Conservation (phyloP, 2,329 filamentous ascomycete genomes). For the Aspergillus jensenii region DNA sequence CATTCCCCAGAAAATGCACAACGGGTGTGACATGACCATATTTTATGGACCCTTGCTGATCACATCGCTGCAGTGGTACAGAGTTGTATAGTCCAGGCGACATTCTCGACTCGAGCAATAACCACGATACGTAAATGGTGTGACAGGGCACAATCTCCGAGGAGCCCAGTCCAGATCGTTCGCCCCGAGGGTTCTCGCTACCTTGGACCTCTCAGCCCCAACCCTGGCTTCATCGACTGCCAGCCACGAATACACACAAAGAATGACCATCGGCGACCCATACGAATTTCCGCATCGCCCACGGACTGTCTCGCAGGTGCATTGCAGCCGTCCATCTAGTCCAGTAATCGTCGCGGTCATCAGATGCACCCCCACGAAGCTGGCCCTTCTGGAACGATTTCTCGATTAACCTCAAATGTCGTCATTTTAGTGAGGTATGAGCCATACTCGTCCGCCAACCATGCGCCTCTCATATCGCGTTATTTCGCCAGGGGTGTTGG, state of each 20-base stretch:
- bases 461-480: background rate
- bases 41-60: background rate
- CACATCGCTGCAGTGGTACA: background rate
- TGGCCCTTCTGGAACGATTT: background rate
- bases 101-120: no score
- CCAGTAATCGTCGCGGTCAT: background rate
- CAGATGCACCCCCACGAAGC: background rate
- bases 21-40: background rate
- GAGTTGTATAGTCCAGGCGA: no score
- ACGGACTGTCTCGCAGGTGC: background rate
- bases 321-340: background rate
- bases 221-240: background rate
- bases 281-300: background rate
- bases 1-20: background rate
- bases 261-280: background rate
- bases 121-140: no score
- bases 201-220: background rate
- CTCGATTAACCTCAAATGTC: constrained; percentile 1
- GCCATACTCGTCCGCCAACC: constrained; percentile 3
- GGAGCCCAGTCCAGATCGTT: background rate
- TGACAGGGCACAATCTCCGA: no score
- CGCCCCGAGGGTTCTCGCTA: background rate
- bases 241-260: background rate
- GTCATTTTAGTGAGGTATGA: constrained; percentile 12
- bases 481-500: background rate